phyloP scores from a whole-genome alignment of 306 rosid genomes.

The Castanospermum australe region DNA sequence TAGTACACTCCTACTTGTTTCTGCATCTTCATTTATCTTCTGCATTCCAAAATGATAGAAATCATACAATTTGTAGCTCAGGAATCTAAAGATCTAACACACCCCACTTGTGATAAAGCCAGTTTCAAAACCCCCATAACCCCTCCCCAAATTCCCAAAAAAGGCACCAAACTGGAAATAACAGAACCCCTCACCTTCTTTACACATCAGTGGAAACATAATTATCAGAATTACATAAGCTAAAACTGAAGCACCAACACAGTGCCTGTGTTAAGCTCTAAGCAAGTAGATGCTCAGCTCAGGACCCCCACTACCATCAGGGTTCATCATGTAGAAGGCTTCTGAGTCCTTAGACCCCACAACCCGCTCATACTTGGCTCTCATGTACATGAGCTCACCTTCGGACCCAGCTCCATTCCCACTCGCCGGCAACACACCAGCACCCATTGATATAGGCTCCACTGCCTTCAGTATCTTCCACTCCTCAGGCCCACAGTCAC shows the following conservation, averaged over 20 bases:
- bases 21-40: neutral
- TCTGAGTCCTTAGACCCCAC: conserved; percentile 88
- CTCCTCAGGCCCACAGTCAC: conserved; percentile 67
- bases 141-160: neutral
- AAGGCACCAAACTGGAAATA: neutral
- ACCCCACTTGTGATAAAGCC: too few relatives aligned
- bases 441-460: conserved; percentile 86
- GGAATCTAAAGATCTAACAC: too few relatives aligned
- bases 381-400: conserved; percentile 90
- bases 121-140: neutral
- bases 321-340: conserved; percentile 86
- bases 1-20: neutral
- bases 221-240: conserved; percentile 1
- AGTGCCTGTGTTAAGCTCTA: conserved; percentile 43
- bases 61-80: neutral
- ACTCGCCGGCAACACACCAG: conserved; percentile 64
- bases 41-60: conserved; percentile 7
- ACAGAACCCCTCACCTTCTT: neutral
- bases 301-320: conserved; percentile 77
- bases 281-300: conserved; percentile 84
- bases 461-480: conserved; percentile 78
- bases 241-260: neutral
- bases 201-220: neutral
- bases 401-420: conserved; percentile 48
- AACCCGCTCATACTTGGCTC: conserved; percentile 85